These are phyloP conservation scores for Fusarium sp. DNA, from an alignment of 2,329 filamentous ascomycete genomes.

Conservation along the genomic window DNA sequence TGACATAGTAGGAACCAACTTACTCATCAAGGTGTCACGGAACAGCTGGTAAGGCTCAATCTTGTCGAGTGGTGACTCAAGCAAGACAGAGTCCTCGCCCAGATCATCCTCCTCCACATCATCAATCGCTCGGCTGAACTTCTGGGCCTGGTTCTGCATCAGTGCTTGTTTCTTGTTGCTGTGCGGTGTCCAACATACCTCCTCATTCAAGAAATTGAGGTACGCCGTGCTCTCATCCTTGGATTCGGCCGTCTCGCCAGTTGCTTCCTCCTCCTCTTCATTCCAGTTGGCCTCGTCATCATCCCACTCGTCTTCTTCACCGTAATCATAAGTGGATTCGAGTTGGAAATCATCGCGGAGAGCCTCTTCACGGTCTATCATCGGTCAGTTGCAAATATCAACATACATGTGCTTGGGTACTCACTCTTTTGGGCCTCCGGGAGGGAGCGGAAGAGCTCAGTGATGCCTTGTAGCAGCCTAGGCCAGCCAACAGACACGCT, in stretches of 20 bases:
- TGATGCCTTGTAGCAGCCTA: constrained; percentile 85
- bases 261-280: constrained; percentile 75
- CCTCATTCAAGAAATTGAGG: constrained; percentile 93
- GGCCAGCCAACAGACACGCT: constrained; percentile 97
- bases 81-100: constrained; percentile 88
- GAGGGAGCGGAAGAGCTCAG: constrained; percentile 89
- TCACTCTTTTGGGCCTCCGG: constrained; percentile 86
- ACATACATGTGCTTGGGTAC: constrained; percentile 44
- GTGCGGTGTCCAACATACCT: constrained; percentile 62
- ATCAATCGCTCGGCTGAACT: constrained; percentile 77
- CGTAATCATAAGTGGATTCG: constrained; percentile 71
- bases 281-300: constrained; percentile 87
- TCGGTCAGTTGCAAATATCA: constrained; percentile 40
- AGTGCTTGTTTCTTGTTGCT: constrained; percentile 23
- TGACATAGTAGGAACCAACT: constrained; percentile 51
- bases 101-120: constrained; percentile 87
- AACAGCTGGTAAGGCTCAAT: constrained; percentile 94
- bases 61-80: constrained; percentile 95
- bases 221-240: constrained; percentile 95
- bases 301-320: constrained; percentile 82
- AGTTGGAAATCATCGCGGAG: constrained; percentile 87
- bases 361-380: constrained; percentile 84
- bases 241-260: constrained; percentile 72
- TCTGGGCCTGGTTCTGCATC: constrained; percentile 73
- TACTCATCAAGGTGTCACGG: constrained; percentile 83